phyloP scores from a whole-genome alignment of 257 asterid genomes.

The Lavandula angustifolia region DNA sequence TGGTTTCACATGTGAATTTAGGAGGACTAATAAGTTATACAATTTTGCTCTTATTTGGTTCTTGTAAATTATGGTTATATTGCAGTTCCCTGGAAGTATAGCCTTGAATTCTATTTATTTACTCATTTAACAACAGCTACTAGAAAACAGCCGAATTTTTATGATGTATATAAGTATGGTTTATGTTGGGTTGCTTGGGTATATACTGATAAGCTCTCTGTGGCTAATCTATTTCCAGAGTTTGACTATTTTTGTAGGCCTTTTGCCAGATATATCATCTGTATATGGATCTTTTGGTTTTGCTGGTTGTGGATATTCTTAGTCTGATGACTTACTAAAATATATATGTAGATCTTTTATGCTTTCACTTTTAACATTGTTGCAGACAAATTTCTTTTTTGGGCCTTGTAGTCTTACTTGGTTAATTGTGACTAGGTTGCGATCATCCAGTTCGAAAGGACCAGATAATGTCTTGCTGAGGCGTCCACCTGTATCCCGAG shows the following conservation, averaged over 20 bases:
- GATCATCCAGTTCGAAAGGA: constrained; percentile 44
- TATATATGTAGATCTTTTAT: constrained; percentile 4
- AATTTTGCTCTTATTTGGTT: neutral
- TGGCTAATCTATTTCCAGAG: no score
- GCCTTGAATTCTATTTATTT: no score
- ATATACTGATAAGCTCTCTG: no score
- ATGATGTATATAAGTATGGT: no score
- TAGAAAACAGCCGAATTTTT: no score
- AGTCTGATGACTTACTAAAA: neutral
- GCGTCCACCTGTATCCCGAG: constrained; percentile 72
- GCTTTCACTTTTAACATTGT: neutral
- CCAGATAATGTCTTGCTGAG: constrained; percentile 75
- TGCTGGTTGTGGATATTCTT: neutral
- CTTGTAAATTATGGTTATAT: neutral
- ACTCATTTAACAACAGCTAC: no score
- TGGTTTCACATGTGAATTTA: neutral
- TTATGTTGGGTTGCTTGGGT: no score
- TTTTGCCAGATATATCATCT: neutral
- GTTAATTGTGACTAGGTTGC: constrained; percentile 39
- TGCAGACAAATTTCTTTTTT: neutral
- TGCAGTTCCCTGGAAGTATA: no score
- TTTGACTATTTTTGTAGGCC: no score
- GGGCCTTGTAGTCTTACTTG: constrained; percentile 9
- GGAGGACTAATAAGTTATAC: neutral
- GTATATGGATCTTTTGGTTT: constrained; percentile 1